Conservation (phyloP, 73 alveolate species). For the Durusdinium trenchii region DNA sequence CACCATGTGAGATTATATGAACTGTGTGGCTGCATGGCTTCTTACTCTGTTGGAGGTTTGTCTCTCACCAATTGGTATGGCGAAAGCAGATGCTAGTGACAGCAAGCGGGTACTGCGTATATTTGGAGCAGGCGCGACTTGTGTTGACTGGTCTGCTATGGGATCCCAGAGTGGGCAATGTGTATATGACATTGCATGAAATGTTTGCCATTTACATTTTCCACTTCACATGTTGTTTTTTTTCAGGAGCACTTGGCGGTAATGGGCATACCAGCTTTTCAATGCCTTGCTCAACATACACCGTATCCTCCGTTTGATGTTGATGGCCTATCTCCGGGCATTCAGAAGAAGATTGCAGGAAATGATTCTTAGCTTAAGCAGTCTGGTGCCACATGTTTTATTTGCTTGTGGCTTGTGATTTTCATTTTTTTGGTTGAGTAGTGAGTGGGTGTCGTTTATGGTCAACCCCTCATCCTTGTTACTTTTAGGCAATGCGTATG, state of each 20-base stretch:
- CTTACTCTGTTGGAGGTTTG: background rate
- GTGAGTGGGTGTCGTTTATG: background rate
- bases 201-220: background rate
- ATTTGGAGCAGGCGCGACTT: background rate
- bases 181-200: background rate
- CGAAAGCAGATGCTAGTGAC: background rate
- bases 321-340: background rate
- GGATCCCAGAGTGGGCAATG: background rate
- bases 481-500: conserved; percentile 9
- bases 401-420: background rate
- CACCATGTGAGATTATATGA: background rate
- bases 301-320: background rate
- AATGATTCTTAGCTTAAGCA: background rate
- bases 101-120: background rate
- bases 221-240: background rate
- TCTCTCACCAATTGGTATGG: background rate
- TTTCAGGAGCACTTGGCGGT: background rate
- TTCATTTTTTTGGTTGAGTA: background rate
- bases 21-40: background rate
- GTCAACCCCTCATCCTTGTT: too few species aligned
- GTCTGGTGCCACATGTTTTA: background rate
- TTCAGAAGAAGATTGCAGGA: background rate
- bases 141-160: background rate
- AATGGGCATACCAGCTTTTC: background rate
- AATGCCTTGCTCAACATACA: background rate